Evolutionary conservation across 345 rosid genomes (phyloP).

Genomic region (Cardamine resedifolia): DNA sequence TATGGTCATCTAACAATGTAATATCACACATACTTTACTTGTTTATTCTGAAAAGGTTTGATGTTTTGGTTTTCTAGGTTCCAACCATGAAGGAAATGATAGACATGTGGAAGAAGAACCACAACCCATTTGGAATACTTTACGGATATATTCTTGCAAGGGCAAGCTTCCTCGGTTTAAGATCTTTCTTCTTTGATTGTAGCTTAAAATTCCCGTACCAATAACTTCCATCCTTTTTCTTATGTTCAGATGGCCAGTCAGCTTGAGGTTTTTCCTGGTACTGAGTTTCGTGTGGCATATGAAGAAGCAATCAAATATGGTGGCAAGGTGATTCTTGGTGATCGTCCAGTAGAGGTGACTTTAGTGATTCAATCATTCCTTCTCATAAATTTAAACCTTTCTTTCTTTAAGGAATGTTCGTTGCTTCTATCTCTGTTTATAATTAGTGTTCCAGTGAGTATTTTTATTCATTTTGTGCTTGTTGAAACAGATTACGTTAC

Average conservation of each 20-base stretch:
- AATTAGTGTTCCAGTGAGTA: background rate
- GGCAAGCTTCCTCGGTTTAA: constrained; percentile 42
- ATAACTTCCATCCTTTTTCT: background rate
- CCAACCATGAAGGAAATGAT: constrained; percentile 82
- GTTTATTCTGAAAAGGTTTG: background rate
- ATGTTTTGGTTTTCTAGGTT: constrained; percentile 46
- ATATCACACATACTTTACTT: no score
- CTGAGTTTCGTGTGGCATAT: constrained; percentile 90
- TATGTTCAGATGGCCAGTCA: constrained; percentile 64
- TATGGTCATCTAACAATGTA: background rate
- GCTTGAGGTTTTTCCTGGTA: constrained; percentile 88
- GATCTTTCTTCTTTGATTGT: constrained; percentile 11
- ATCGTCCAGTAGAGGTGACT: constrained; percentile 89
- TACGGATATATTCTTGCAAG: constrained; percentile 89
- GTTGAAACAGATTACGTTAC: constrained; percentile 62
- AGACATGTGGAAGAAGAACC: constrained; percentile 81
- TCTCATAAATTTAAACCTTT: constrained; percentile 13
- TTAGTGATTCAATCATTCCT: background rate
- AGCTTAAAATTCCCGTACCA: background rate
- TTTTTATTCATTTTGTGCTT: constrained; percentile 1
- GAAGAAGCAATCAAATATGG: constrained; percentile 88
- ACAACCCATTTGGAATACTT: constrained; percentile 72
- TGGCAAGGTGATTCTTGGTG: constrained; percentile 84
- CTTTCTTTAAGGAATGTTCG: background rate
- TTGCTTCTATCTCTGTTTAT: background rate